phyloP scores from a whole-genome alignment of 78 protist species.

The Pigoraptor vietnamica region DNA sequence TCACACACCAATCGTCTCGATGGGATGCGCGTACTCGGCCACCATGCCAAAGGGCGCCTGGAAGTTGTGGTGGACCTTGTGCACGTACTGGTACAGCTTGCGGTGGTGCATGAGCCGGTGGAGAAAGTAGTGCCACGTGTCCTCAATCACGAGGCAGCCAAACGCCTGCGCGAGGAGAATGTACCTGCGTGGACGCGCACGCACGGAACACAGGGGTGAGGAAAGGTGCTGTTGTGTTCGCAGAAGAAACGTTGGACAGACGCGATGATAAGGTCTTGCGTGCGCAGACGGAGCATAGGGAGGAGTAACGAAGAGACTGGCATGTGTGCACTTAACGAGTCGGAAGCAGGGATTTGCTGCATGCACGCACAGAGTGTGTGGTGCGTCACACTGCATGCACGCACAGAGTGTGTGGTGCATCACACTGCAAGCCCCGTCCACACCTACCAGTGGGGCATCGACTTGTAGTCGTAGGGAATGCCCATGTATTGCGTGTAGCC shows the following conservation, averaged over 20 bases:
- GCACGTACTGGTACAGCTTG: neutral
- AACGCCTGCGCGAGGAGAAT: slow-evolving; percentile 10
- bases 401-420: too few species aligned
- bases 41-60: slow-evolving; percentile 15
- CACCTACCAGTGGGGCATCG: slow-evolving; percentile 26
- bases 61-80: slow-evolving; percentile 18
- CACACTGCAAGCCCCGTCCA: too few species aligned
- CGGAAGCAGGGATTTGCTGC: too few species aligned
- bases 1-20: neutral
- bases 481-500: neutral
- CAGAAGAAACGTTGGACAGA: too few species aligned
- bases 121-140: slow-evolving; percentile 14
- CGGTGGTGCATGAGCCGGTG: slow-evolving; percentile 17
- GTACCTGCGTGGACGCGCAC: neutral
- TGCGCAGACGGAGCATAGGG: too few species aligned
- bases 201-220: too few species aligned
- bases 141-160: slow-evolving; percentile 24
- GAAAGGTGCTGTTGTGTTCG: too few species aligned
- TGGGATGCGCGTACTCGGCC: slow-evolving; percentile 31
- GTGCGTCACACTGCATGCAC: too few species aligned
- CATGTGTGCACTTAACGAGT: too few species aligned
- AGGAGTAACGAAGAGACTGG: too few species aligned
- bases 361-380: too few species aligned
- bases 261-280: too few species aligned
- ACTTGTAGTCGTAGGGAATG: slow-evolving; percentile 9